Conservation (phyloP, 2,329 filamentous ascomycete genomes). For the Mollisiaceae sp. region DNA sequence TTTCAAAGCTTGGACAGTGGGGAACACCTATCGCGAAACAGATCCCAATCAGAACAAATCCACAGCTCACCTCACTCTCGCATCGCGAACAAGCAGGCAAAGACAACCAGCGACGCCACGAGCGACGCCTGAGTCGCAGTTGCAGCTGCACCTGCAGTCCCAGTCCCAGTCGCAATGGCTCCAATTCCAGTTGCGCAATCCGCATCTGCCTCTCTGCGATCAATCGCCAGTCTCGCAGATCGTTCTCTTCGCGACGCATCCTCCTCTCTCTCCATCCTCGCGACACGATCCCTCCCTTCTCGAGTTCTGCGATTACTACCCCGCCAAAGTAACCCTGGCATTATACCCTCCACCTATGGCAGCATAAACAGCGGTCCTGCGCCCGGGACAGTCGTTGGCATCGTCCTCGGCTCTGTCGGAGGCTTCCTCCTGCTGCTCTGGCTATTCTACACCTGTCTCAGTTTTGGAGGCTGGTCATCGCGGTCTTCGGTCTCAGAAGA, state of each 20-base stretch:
- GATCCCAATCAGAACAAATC: conserved; percentile 16
- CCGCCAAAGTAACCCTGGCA: conserved; percentile 29
- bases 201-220: not conserved
- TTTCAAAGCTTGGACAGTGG: conserved; percentile 22
- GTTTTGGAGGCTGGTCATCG: conserved; percentile 21
- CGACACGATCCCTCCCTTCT: conserved; percentile 8
- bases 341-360: conserved; percentile 67
- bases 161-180: conserved; percentile 28
- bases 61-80: not conserved
- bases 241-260: conserved; percentile 3
- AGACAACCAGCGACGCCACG: not conserved
- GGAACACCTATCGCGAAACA: conserved; percentile 10
- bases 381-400: conserved; percentile 64
- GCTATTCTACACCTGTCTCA: conserved; percentile 50
- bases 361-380: conserved; percentile 56
- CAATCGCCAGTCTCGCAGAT: conserved; percentile 11
- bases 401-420: conserved; percentile 59
- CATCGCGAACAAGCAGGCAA: not conserved
- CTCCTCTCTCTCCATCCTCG: conserved; percentile 13
- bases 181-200: conserved; percentile 24
- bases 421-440: conserved; percentile 59
- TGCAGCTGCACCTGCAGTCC: too few species aligned
- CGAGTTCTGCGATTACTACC: conserved; percentile 1
- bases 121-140: not conserved
- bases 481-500: conserved; percentile 28